Evolutionary conservation across 2,329 filamentous ascomycete species (phyloP).

Genomic region (Stromatinia cepivora): DNA sequence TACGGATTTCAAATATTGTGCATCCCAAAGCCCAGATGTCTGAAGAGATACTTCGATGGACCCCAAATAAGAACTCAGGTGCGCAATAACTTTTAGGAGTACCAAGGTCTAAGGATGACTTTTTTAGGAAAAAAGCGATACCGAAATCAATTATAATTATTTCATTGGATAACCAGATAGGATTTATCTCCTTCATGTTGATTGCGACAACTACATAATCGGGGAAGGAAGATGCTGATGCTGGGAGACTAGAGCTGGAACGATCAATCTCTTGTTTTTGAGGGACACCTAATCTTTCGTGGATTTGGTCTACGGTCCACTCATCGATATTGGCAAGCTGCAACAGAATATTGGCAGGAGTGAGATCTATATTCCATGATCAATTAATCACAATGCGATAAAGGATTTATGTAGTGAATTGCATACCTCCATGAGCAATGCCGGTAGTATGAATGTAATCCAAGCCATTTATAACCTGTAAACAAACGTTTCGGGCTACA

Average conservation of each 20-base stretch:
- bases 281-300: conserved; percentile 27
- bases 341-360: conserved; percentile 29
- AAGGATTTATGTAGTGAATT: not conserved
- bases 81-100: conserved; percentile 30
- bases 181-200: conserved; percentile 28
- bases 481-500: conserved; percentile 28
- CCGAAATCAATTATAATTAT: conserved; percentile 33
- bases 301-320: conserved; percentile 26
- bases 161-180: conserved; percentile 28
- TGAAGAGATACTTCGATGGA: conserved; percentile 23
- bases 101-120: conserved; percentile 25
- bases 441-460: conserved; percentile 29
- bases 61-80: conserved; percentile 29
- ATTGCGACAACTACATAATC: conserved; percentile 28
- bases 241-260: not conserved
- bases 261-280: conserved; percentile 23
- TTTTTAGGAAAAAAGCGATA: conserved; percentile 24
- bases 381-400: not conserved
- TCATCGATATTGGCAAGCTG: conserved; percentile 30
- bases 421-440: conserved; percentile 31
- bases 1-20: conserved; percentile 30
- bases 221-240: conserved; percentile 11
- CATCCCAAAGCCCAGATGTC: conserved; percentile 33
- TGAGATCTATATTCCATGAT: conserved; percentile 25
- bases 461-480: conserved; percentile 29